phyloP scores from a whole-genome alignment of 768 basidiomycete genomes.

The Leccinum sublutescens region DNA sequence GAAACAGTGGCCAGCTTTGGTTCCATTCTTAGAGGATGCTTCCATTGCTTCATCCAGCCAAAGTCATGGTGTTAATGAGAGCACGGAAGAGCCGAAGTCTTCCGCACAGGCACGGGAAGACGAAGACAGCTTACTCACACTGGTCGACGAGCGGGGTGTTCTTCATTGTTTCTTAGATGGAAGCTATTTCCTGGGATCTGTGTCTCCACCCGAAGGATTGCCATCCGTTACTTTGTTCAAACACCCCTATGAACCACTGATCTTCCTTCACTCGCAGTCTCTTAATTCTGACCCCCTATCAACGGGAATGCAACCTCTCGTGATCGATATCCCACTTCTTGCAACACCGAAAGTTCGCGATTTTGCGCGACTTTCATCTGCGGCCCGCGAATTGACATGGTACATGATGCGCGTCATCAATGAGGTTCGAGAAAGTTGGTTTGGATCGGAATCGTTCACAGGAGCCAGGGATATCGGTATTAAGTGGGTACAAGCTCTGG shows the following conservation, averaged over 20 bases:
- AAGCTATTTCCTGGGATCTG: slow-evolving; percentile 63
- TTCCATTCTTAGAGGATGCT: slow-evolving; percentile 51
- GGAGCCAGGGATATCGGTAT: slow-evolving; percentile 74
- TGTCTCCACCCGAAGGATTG: slow-evolving; percentile 38
- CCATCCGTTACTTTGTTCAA: slow-evolving; percentile 37
- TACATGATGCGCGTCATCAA: slow-evolving; percentile 67
- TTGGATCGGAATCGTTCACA: slow-evolving; percentile 60
- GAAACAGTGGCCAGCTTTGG: slow-evolving; percentile 65
- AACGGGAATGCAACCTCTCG: slow-evolving; percentile 39
- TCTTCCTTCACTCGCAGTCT: slow-evolving; percentile 48
- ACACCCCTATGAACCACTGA: slow-evolving; percentile 42
- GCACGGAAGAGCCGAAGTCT: slow-evolving; percentile 30
- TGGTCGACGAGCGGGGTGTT: slow-evolving; percentile 55
- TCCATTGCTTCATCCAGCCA: slow-evolving; percentile 53
- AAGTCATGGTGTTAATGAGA: slow-evolving; percentile 28
- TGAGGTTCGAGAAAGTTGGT: slow-evolving; percentile 74
- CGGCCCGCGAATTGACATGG: slow-evolving; percentile 68
- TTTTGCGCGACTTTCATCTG: slow-evolving; percentile 67
- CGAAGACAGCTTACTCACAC: slow-evolving; percentile 61
- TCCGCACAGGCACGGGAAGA: slow-evolving; percentile 40
- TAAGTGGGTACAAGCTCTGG: slow-evolving; percentile 67
- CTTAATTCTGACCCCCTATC: slow-evolving; percentile 23
- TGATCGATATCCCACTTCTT: slow-evolving; percentile 58
- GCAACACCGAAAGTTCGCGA: slow-evolving; percentile 57
- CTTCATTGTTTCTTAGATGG: slow-evolving; percentile 75